Conservation (phyloP, 257 asterid species). For the Ophiorrhiza pumila region DNA sequence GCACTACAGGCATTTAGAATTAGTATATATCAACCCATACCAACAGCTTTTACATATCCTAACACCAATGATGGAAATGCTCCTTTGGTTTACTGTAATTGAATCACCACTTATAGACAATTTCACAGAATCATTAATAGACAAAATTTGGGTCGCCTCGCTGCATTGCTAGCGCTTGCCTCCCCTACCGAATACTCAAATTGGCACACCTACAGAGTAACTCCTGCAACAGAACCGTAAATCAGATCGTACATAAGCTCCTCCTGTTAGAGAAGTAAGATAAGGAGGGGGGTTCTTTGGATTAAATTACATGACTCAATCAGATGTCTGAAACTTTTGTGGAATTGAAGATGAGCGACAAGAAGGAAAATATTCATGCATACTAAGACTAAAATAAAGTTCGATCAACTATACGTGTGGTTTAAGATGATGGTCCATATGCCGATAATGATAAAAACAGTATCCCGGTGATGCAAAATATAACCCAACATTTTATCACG, state of each 20-base stretch:
- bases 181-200: constrained; percentile 10
- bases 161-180: not conserved
- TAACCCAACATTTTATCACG: not conserved
- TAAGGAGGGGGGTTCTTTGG: not conserved
- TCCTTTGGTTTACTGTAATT: not conserved
- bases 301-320: not conserved
- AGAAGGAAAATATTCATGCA: not conserved
- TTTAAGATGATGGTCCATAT: not conserved
- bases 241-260: not conserved
- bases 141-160: not conserved
- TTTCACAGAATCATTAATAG: not conserved
- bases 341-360: not conserved
- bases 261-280: not conserved
- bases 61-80: not conserved
- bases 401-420: not conserved
- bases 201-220: constrained; percentile 13
- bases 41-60: not conserved
- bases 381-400: not conserved
- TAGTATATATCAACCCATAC: no score
- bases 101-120: not conserved
- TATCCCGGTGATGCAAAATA: not conserved
- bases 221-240: constrained; percentile 15
- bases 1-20: no score
- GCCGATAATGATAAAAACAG: not conserved
- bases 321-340: not conserved